phyloP scores from a whole-genome alignment of 1,284 basidiomycete species.

The Ustilago loliicola region DNA sequence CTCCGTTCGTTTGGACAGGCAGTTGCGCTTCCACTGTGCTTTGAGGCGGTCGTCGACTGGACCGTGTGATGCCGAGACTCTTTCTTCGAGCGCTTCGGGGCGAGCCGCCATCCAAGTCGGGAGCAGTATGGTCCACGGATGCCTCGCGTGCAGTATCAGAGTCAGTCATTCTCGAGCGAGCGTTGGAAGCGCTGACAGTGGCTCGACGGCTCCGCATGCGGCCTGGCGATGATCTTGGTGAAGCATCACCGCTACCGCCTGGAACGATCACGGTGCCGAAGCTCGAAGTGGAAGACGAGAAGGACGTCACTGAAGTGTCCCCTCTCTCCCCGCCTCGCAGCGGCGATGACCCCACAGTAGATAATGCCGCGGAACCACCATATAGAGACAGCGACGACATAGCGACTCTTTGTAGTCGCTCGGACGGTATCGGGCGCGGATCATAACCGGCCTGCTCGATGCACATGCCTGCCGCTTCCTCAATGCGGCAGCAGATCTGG shows the following conservation, averaged over 20 bases:
- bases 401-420: slow-evolving; percentile 24
- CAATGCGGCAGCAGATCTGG: slow-evolving; percentile 54
- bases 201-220: slow-evolving; percentile 35
- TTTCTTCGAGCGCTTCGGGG: slow-evolving; percentile 16
- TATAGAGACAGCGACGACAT: background rate
- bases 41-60: slow-evolving; percentile 16
- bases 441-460: slow-evolving; percentile 60
- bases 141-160: background rate
- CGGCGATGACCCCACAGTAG: background rate
- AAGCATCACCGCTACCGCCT: slow-evolving; percentile 11
- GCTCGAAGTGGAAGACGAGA: slow-evolving; percentile 25
- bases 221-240: slow-evolving; percentile 21
- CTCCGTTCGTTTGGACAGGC: background rate
- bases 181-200: slow-evolving; percentile 26
- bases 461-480: slow-evolving; percentile 55
- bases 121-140: background rate
- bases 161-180: slow-evolving; percentile 11
- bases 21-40: background rate
- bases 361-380: background rate
- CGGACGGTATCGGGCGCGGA: slow-evolving; percentile 43
- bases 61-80: slow-evolving; percentile 24
- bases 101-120: slow-evolving; percentile 1
- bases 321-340: background rate
- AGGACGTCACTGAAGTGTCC: slow-evolving; percentile 13
- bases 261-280: slow-evolving; percentile 15